Percentiles rank a stretch among this genome's conserved stretches.
phyloP scores from a whole-genome alignment of 208 protist genomes.

The Trypanosoma brucei region DNA sequence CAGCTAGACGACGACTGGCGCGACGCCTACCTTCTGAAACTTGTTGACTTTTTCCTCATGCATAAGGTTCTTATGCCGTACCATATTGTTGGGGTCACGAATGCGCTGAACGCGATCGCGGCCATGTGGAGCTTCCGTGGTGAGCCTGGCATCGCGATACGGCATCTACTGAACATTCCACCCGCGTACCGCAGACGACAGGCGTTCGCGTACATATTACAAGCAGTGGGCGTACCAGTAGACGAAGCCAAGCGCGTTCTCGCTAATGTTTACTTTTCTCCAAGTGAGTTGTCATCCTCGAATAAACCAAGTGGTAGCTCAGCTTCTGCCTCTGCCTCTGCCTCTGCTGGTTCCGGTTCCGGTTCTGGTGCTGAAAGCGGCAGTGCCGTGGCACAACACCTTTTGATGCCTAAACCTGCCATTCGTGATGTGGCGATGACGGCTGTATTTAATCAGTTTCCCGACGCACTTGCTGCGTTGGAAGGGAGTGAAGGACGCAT shows the following conservation, averaged over 20 bases:
- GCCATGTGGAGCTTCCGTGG: constrained; percentile 81
- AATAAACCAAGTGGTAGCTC: constrained; percentile 6
- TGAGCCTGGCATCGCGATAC: constrained; percentile 71
- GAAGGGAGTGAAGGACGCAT: constrained; percentile 56
- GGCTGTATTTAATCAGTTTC: constrained; percentile 63
- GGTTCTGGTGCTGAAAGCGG: background rate
- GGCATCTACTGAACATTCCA: constrained; percentile 60
- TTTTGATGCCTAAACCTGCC: constrained; percentile 67
- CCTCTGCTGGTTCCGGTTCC: no score
- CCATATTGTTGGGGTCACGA: constrained; percentile 78
- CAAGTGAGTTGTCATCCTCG: constrained; percentile 30
- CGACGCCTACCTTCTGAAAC: constrained; percentile 66
- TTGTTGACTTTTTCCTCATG: constrained; percentile 56
- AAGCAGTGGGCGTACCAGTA: constrained; percentile 55
- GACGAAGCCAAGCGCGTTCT: constrained; percentile 52
- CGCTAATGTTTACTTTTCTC: constrained; percentile 55
- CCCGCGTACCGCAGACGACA: constrained; percentile 74
- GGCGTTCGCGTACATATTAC: constrained; percentile 73
- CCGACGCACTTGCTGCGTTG: constrained; percentile 49
- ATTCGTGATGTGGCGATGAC: constrained; percentile 65
- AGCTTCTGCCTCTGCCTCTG: no score
- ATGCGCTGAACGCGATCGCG: constrained; percentile 79
- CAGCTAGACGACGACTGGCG: constrained; percentile 74
- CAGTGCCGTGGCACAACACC: constrained; percentile 56
- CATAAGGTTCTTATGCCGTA: constrained; percentile 75